These are phyloP conservation scores for Botrytis porri DNA, from an alignment of 2,329 filamentous ascomycete species.

Conservation along the genomic window DNA sequence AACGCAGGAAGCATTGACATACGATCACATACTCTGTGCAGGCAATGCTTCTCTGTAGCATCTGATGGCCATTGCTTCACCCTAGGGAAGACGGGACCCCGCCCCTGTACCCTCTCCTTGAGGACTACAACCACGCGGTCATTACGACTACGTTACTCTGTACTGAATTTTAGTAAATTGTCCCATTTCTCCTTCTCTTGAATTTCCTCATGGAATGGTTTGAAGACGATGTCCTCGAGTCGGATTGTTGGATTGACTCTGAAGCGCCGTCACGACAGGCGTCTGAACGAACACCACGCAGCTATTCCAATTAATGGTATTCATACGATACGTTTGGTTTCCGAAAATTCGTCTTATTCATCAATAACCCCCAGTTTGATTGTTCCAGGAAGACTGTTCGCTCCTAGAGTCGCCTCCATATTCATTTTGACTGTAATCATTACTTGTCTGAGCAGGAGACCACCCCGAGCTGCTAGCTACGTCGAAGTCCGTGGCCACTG, in stretches of 20 bases:
- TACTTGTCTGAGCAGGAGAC: slow-evolving; percentile 11
- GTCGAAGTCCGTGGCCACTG: slow-evolving; percentile 11
- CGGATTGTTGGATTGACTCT: not conserved
- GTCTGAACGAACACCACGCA: not conserved
- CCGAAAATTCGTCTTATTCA: not conserved
- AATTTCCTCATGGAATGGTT: not conserved
- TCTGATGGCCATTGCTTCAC: not conserved
- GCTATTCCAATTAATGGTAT: not conserved
- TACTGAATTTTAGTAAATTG: no score
- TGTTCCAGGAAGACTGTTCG: slow-evolving; percentile 7
- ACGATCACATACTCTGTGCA: not conserved
- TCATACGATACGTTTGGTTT: not conserved
- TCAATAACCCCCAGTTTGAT: not conserved
- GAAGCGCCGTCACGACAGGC: not conserved
- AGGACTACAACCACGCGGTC: not conserved
- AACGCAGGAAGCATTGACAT: not conserved
- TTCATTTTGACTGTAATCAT: slow-evolving; percentile 5
- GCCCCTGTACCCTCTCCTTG: not conserved
- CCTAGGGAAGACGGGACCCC: not conserved
- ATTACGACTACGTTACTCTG: not conserved
- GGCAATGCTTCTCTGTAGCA: not conserved
- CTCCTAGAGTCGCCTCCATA: slow-evolving; percentile 13
- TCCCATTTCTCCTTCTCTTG: not conserved
- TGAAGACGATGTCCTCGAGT: not conserved
- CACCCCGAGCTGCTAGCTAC: slow-evolving; percentile 22